These are phyloP conservation scores for Pseudogymnoascus sp. DNA, from an alignment of 2,329 filamentous ascomycete species.

Conservation along the genomic window DNA sequence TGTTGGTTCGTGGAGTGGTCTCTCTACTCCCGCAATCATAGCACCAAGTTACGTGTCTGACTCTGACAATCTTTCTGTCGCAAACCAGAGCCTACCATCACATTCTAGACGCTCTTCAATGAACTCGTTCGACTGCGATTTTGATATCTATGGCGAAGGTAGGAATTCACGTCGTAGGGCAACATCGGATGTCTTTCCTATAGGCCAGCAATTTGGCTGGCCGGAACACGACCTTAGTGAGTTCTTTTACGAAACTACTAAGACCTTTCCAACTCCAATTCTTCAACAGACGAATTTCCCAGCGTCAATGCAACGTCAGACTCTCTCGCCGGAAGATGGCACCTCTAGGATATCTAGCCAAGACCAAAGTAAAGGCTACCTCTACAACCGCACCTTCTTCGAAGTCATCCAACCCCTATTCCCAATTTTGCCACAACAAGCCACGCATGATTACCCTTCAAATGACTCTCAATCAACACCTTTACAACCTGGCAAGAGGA, in stretches of 20 bases:
- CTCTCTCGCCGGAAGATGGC: neutral
- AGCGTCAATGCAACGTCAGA: neutral
- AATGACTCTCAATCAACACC: neutral
- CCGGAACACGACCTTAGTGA: neutral
- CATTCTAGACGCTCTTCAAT: neutral
- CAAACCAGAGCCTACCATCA: neutral
- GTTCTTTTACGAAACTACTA: neutral
- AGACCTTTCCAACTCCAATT: neutral
- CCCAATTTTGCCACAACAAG: neutral
- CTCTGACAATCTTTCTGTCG: neutral
- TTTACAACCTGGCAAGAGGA: neutral
- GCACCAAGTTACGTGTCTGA: neutral
- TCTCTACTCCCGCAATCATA: neutral
- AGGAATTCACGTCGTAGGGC: neutral
- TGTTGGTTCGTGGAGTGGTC: neutral
- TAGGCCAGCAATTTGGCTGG: neutral
- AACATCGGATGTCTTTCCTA: neutral
- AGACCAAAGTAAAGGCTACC: neutral
- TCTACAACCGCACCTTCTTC: neutral
- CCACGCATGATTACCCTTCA: neutral
- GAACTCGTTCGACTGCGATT: neutral
- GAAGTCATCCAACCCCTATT: neutral
- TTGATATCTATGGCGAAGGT: neutral
- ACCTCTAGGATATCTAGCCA: neutral
- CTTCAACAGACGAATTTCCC: neutral